These are phyloP conservation scores for Quillaja saponaria DNA, from an alignment of 306 rosid species.

Conservation along the genomic window DNA sequence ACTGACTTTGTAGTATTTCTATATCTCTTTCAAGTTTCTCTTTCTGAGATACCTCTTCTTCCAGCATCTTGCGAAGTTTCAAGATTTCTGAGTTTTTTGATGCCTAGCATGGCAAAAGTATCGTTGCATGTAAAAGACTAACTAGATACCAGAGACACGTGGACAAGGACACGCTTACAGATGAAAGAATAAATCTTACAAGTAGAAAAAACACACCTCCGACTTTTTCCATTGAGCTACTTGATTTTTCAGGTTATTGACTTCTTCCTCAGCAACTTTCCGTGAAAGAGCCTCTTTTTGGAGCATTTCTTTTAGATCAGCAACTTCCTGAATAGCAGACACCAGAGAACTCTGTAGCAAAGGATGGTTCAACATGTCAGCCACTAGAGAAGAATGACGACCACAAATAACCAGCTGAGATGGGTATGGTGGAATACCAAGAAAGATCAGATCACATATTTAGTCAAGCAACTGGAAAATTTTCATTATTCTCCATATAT, in stretches of 20 bases:
- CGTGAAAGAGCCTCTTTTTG: constrained; percentile 66
- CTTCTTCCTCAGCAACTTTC: constrained; percentile 89
- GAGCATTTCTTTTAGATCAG: constrained; percentile 63
- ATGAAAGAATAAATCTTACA: constrained; percentile 24
- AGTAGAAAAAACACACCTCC: constrained; percentile 59
- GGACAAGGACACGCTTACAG: constrained; percentile 19
- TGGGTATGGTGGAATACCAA: no score
- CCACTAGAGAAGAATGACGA: not conserved
- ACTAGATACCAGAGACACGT: constrained; percentile 22
- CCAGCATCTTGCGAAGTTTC: constrained; percentile 66
- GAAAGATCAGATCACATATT: no score
- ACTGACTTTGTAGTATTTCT: constrained; percentile 76
- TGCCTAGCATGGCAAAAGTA: constrained; percentile 49
- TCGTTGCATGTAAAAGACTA: constrained; percentile 30
- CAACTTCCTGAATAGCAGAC: constrained; percentile 60
- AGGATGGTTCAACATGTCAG: constrained; percentile 28
- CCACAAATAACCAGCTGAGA: no score
- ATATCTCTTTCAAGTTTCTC: constrained; percentile 90
- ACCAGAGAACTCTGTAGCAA: constrained; percentile 36
- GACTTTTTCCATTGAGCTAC: constrained; percentile 72
- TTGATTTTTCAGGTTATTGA: constrained; percentile 60
- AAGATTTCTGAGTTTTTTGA: constrained; percentile 67
- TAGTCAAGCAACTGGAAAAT: no score
- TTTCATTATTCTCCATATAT: no score
- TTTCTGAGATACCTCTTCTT: constrained; percentile 65